Percentiles rank a stretch among this genome's conserved stretches.
phyloP scores from a whole-genome alignment of 257 asterid genomes.

The Vinca minor region DNA sequence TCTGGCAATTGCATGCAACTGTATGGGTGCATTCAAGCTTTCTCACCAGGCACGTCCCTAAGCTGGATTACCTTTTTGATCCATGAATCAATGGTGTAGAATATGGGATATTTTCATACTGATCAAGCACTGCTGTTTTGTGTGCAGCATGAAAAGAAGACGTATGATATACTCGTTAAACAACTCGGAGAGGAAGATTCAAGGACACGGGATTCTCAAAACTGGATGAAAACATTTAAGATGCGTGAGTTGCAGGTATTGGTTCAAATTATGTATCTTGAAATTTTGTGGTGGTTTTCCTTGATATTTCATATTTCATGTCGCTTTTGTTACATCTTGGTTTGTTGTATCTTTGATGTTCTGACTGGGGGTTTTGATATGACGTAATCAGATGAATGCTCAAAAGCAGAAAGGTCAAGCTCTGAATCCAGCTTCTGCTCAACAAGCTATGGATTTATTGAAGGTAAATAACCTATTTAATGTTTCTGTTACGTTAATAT shows the following conservation, averaged over 20 bases:
- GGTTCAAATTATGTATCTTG: background rate
- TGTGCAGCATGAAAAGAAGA: constrained; percentile 84
- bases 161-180: constrained; percentile 83
- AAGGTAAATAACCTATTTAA: constrained; percentile 42
- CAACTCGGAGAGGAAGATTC: constrained; percentile 97
- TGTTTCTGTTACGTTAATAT: background rate
- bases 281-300: background rate
- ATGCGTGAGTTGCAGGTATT: constrained; percentile 75
- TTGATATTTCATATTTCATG: no score
- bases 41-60: constrained; percentile 65
- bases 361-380: background rate
- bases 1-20: constrained; percentile 80
- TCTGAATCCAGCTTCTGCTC: constrained; percentile 59
- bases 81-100: constrained; percentile 4
- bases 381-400: constrained; percentile 51
- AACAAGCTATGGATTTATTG: constrained; percentile 68
- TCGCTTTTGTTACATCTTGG: background rate
- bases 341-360: background rate
- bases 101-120: background rate
- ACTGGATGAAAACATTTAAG: constrained; percentile 92
- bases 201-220: constrained; percentile 79
- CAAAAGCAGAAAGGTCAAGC: constrained; percentile 89
- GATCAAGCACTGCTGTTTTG: constrained; percentile 9
- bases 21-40: constrained; percentile 87
- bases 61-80: constrained; percentile 6